A percentile compares a stretch with the other conserved stretches of the same genome.
These are phyloP conservation scores for Breviolum minutum DNA, from an alignment of 73 alveolate genomes.

Conservation along the genomic window DNA sequence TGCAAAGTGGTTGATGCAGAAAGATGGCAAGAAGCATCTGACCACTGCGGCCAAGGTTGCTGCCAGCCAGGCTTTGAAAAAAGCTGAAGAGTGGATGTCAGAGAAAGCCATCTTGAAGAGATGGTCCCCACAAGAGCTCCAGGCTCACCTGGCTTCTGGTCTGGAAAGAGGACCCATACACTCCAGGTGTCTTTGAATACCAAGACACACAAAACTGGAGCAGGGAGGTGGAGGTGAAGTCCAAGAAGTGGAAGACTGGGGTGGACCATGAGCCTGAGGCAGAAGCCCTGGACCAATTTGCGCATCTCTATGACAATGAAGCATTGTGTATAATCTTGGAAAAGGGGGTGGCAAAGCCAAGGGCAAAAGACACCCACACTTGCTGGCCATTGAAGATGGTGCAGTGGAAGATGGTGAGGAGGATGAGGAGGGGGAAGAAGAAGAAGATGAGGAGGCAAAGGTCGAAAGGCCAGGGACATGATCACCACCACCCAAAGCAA, in stretches of 20 bases:
- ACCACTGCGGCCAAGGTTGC: not conserved
- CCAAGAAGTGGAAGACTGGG: not conserved
- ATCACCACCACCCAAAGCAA: not conserved
- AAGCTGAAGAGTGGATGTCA: not conserved
- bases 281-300: not conserved
- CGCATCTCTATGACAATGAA: not conserved
- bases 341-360: not conserved
- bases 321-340: not conserved
- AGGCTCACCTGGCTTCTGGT: not conserved
- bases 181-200: not conserved
- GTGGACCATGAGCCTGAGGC: not conserved
- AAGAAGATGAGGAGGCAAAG: not conserved
- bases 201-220: no score
- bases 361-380: not conserved
- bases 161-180: not conserved
- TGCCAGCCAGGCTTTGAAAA: not conserved
- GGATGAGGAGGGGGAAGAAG: not conserved
- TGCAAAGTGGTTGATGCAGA: not conserved
- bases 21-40: not conserved
- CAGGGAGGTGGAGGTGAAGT: no score
- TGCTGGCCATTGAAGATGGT: not conserved
- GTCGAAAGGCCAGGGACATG: not conserved
- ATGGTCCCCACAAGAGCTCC: not conserved
- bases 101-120: not conserved
- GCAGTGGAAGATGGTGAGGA: not conserved